A percentile compares a stretch with the other conserved stretches of the same genome.
phyloP scores from a whole-genome alignment of 1,139 yeast genomes.

The Blastobotrys proliferans region DNA sequence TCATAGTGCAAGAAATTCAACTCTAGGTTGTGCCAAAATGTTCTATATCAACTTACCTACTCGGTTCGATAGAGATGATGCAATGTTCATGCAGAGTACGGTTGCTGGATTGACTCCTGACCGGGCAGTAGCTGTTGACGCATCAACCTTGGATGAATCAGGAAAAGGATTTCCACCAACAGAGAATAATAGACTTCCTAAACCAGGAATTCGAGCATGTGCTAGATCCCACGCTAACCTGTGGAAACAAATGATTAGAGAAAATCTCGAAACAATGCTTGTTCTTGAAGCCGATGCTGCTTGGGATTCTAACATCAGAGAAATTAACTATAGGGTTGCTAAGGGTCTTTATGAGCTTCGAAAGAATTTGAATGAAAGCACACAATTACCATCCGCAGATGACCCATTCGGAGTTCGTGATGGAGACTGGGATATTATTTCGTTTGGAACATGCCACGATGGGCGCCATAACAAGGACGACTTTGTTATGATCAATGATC shows the following conservation, averaged over 20 bases:
- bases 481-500: background rate
- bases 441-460: background rate
- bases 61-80: no score
- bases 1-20: no score
- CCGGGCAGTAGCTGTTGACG: no score
- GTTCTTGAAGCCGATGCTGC: conserved; percentile 20
- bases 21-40: no score
- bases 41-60: no score
- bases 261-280: conserved; percentile 6
- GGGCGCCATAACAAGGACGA: background rate
- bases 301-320: conserved; percentile 17
- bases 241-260: background rate
- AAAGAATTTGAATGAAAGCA: background rate
- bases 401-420: background rate
- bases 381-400: background rate
- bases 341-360: conserved; percentile 14
- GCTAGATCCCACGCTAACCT: background rate
- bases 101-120: no score
- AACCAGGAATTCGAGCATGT: background rate
- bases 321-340: conserved; percentile 15
- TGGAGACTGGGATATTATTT: background rate
- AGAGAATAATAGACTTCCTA: no score
- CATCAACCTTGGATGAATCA: no score
- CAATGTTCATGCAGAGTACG: no score
- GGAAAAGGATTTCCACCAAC: no score